phyloP scores from a whole-genome alignment of 257 asterid species.

The Lithospermum erythrorhizon region DNA sequence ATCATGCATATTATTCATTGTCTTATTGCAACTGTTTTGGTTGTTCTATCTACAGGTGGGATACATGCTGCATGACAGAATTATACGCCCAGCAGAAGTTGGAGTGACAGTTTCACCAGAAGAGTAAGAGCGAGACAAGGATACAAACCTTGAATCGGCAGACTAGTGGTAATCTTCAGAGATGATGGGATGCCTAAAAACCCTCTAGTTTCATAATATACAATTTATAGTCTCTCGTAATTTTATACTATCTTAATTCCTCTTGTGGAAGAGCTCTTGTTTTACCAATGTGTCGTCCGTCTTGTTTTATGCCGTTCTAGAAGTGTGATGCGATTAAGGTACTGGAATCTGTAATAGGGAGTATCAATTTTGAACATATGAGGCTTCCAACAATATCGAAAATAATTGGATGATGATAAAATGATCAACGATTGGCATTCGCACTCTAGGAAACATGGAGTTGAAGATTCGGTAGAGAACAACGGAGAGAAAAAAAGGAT shows the following conservation, averaged over 20 bases:
- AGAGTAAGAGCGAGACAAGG: conserved; percentile 21
- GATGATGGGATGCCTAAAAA: neutral
- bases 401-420: too few species aligned
- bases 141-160: conserved; percentile 16
- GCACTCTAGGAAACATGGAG: too few species aligned
- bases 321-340: neutral
- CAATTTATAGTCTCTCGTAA: neutral
- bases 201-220: neutral
- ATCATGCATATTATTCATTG: too few species aligned
- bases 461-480: too few species aligned
- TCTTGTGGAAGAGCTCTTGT: neutral
- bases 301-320: too few species aligned
- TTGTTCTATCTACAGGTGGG: conserved; percentile 40
- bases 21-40: neutral
- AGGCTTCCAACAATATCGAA: too few species aligned
- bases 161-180: neutral
- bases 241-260: neutral
- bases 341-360: neutral
- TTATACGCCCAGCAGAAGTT: conserved; percentile 86
- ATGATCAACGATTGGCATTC: too few species aligned
- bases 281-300: neutral
- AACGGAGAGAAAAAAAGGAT: too few species aligned
- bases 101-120: conserved; percentile 54
- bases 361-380: neutral
- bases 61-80: conserved; percentile 59